These are phyloP conservation scores for Leishmania tarentolae DNA, from an alignment of 208 protist species.

Conservation along the genomic window DNA sequence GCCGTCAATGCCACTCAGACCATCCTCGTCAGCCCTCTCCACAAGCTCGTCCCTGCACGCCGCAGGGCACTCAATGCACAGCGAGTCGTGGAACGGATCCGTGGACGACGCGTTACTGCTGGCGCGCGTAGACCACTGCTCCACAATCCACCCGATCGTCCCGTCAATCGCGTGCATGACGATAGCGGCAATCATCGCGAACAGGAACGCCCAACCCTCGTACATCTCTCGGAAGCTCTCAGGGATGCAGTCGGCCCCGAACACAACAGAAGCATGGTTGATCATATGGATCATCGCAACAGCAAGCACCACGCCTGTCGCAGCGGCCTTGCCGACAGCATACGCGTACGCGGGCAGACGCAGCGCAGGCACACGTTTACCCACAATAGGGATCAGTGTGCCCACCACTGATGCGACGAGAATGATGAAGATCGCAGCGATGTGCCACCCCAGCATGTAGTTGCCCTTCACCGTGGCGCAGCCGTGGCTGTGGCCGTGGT, in stretches of 20 bases:
- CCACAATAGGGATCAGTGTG: slow-evolving; percentile 52
- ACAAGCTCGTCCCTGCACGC: slow-evolving; percentile 7
- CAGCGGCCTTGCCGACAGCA: slow-evolving; percentile 51
- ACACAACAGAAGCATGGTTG: slow-evolving; percentile 14
- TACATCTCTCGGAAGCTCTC: slow-evolving; percentile 41
- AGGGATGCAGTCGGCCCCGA: slow-evolving; percentile 43
- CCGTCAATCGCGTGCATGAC: slow-evolving; percentile 67
- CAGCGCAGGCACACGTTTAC: slow-evolving; percentile 43
- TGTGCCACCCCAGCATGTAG: slow-evolving; percentile 57
- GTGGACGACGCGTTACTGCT: too few relatives aligned
- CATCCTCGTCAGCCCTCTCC: not conserved
- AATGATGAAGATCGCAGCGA: slow-evolving; percentile 71
- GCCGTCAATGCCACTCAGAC: not conserved
- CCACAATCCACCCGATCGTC: slow-evolving; percentile 28
- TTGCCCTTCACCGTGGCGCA: slow-evolving; percentile 33
- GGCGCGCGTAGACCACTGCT: slow-evolving; percentile 10
- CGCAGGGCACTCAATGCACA: slow-evolving; percentile 9
- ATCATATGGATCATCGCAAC: slow-evolving; percentile 66
- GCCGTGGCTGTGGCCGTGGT: slow-evolving; percentile 4
- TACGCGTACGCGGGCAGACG: slow-evolving; percentile 43
- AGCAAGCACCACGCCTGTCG: slow-evolving; percentile 60
- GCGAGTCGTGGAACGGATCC: slow-evolving; percentile 10
- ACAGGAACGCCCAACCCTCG: slow-evolving; percentile 52
- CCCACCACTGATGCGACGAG: slow-evolving; percentile 55
- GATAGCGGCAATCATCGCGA: slow-evolving; percentile 54